Conservation (phyloP, 2,329 filamentous ascomycete genomes). For the Bipolaris victoriae region DNA sequence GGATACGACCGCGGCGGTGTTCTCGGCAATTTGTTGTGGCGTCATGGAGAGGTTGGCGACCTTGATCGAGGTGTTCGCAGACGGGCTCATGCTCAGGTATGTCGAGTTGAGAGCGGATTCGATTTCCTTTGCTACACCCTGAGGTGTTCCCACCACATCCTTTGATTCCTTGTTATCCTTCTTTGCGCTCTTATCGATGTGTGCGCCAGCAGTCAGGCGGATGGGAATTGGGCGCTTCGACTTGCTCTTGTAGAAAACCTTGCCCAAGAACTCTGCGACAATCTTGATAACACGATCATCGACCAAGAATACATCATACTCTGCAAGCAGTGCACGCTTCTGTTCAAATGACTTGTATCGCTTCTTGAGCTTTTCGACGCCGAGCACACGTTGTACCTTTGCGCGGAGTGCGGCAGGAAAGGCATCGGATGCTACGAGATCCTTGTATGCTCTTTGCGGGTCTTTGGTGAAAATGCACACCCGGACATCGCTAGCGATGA, state of each 20-base stretch:
- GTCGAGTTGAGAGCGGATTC: conserved; percentile 77
- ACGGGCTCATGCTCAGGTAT: conserved; percentile 78
- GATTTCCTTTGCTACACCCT: conserved; percentile 79
- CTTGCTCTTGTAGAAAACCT: conserved; percentile 87
- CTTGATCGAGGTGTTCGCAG: conserved; percentile 79
- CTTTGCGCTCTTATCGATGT: conserved; percentile 61
- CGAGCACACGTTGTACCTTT: conserved; percentile 69
- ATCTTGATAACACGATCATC: conserved; percentile 80
- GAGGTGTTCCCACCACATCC: conserved; percentile 61
- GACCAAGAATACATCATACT: conserved; percentile 93
- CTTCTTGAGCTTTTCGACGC: conserved; percentile 81
- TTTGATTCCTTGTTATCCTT: conserved; percentile 40
- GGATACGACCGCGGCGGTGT: conserved; percentile 72
- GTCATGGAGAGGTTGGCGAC: conserved; percentile 78
- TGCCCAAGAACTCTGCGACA: conserved; percentile 81
- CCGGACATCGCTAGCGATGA: conserved; percentile 69
- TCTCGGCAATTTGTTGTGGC: conserved; percentile 77
- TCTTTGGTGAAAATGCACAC: conserved; percentile 87
- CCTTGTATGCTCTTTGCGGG: conserved; percentile 86
- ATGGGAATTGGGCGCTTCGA: conserved; percentile 88
- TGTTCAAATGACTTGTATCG: conserved; percentile 91
- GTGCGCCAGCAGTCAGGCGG: conserved; percentile 67
- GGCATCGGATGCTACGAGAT: conserved; percentile 75
- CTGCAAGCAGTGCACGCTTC: conserved; percentile 74
- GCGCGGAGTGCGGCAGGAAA: conserved; percentile 57